A percentile compares a stretch with the other conserved stretches of the same genome.
phyloP scores from a whole-genome alignment of 352 stramenopile genomes.

The Globisporangium lucens region DNA sequence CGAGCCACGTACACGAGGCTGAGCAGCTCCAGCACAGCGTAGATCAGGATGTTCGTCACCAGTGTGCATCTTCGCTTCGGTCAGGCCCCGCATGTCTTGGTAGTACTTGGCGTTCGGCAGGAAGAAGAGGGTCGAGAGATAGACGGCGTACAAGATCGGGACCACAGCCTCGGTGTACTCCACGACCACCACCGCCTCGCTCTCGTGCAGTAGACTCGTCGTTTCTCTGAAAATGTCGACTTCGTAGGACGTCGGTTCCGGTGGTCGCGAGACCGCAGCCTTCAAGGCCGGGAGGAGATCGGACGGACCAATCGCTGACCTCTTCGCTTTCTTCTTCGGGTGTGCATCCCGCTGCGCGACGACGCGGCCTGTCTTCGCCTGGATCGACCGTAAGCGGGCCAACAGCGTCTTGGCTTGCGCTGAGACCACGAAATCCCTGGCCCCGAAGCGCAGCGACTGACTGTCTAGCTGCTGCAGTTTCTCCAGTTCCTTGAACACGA shows the following conservation, averaged over 20 bases:
- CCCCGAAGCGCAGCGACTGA: no score
- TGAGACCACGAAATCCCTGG: no score
- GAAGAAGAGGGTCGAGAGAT: conserved; percentile 26
- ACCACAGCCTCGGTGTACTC: conserved; percentile 39
- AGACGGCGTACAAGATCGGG: conserved; percentile 23
- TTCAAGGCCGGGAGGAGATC: no score
- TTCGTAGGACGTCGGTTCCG: not conserved
- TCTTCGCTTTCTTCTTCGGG: no score
- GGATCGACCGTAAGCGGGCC: no score
- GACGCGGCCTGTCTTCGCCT: no score
- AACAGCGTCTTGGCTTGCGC: no score
- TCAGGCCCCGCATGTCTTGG: conserved; percentile 16
- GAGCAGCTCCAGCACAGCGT: conserved; percentile 19
- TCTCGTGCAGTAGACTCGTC: not conserved
- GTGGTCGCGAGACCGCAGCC: no score
- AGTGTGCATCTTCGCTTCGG: conserved; percentile 1
- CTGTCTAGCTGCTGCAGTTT: no score
- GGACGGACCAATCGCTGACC: no score
- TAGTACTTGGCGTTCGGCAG: conserved; percentile 33
- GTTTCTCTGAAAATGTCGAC: not conserved
- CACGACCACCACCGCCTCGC: conserved; percentile 2
- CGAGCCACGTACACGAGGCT: conserved; percentile 19
- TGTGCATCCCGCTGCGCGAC: no score
- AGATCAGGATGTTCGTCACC: conserved; percentile 20
- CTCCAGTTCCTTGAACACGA: not conserved